These are phyloP conservation scores for Selenicereus undatus DNA, from an alignment of 148 eudicot species.

Conservation along the genomic window DNA sequence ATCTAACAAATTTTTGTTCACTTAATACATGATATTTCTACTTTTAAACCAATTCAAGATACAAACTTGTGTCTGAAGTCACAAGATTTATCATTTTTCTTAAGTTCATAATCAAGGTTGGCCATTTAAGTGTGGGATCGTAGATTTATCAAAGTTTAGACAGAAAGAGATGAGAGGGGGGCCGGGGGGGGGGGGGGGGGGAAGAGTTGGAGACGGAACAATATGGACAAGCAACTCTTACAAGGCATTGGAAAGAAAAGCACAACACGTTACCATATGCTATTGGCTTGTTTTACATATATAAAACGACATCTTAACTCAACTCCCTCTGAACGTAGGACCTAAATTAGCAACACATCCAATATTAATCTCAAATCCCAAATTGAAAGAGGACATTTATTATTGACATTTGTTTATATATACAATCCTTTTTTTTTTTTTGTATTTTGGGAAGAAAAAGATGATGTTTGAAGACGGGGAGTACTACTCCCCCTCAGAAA, in stretches of 20 bases:
- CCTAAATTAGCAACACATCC: not conserved
- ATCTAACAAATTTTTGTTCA: too few relatives aligned
- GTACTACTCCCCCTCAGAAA: conserved; percentile 28
- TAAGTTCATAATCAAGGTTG: not conserved
- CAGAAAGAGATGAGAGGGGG: too few relatives aligned
- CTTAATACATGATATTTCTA: too few relatives aligned
- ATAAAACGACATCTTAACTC: conserved; percentile 6
- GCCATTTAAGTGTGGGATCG: conserved; percentile 21
- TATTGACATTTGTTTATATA: not conserved
- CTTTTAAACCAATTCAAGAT: too few relatives aligned
- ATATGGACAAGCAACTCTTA: conserved; percentile 28
- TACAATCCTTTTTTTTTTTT: not conserved
- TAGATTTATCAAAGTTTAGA: conserved; percentile 18
- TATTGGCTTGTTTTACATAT: conserved; percentile 20
- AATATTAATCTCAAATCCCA: not conserved
- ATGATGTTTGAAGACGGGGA: conserved; percentile 36
- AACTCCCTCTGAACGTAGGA: not conserved
- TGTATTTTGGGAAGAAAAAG: not conserved
- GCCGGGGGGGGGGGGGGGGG: too few relatives aligned
- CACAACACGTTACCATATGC: conserved; percentile 27
- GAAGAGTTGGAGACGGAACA: conserved; percentile 15
- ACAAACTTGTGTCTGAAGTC: too few relatives aligned
- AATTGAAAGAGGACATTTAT: not conserved
- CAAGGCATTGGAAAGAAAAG: conserved; percentile 36
- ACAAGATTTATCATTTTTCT: too few relatives aligned